Evolutionary conservation across 768 basidiomycete genomes (phyloP), one percentile per base, ranked within the genome.

Genomic region (Kwoniella bestiolae): DNA sequence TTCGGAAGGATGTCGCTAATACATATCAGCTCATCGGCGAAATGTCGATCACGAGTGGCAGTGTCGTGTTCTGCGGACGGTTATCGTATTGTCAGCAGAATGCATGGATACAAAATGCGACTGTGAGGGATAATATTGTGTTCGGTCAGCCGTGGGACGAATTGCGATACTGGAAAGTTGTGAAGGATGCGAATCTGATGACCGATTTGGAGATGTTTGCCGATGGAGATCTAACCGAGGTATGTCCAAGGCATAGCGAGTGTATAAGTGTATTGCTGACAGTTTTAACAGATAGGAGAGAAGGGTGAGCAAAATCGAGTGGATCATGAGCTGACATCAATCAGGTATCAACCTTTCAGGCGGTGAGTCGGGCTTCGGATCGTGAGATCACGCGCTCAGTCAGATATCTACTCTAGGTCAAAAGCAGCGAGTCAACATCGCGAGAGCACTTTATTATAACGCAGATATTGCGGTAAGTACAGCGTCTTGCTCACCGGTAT

Each of bases 151-250:
- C 85, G 0, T 90, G 84, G 67, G 86, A 90, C 23, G 87, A 88
- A 72, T 85, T 85, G 7, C 82, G 84, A 60, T 91, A 90, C 69
- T 90, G 89, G 89, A 77, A 81, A 28, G 86, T 85, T 16, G 82
- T 90, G 26, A 83, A 86, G 66, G 83, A 85, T 52, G 84, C 88
- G 0, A 87, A 85, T 53, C 83, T 91, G 23, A 71, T 88, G 18
- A 83, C 87, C 2, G 90, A 91, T 77, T 78, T 90, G 7, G 85
- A 87, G 56, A 80, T 88, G 25, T 82, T 91, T 1, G 84, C 87
- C 0, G 87, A 89, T 75, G 89, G 89, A 11, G 90, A 91, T 76
- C 71, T 88, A 64, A 90, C 89, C 0, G 89, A 90, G 83, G 88
- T 88, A 41, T 41, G 38, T 41, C n/a, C 18, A 64, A 51, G 83